phyloP scores from a whole-genome alignment of 148 eudicot species.

The Rheum nobile region DNA sequence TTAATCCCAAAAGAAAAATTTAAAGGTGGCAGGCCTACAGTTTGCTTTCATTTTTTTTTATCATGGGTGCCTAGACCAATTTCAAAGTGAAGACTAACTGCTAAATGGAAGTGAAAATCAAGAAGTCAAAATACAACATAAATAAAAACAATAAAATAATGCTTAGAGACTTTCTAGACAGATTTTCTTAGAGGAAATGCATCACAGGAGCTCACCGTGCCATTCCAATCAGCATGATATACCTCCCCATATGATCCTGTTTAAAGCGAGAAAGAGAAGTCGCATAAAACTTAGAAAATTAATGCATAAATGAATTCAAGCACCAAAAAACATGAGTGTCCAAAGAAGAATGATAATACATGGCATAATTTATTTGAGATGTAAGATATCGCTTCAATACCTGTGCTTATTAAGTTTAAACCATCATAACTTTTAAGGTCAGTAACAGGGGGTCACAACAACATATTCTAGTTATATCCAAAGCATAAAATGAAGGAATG shows the following conservation, averaged over 20 bases:
- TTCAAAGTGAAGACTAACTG: neutral
- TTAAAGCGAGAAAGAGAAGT: neutral
- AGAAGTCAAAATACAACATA: neutral
- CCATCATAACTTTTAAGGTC: neutral
- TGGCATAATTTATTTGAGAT: neutral
- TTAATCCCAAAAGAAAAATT: neutral
- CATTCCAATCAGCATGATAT: constrained; percentile 97
- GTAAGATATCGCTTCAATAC: neutral
- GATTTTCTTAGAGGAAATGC: neutral
- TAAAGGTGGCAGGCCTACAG: neutral
- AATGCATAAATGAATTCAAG: neutral
- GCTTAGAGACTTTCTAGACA: neutral
- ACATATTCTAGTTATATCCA: neutral
- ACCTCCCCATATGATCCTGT: constrained; percentile 98
- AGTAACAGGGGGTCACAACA: neutral
- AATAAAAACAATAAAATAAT: neutral
- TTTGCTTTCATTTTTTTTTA: neutral
- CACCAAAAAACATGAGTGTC: neutral
- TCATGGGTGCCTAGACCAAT: neutral
- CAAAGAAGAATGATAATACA: neutral
- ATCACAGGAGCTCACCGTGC: constrained; percentile 55
- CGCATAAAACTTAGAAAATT: neutral
- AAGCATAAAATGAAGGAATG: neutral
- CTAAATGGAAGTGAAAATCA: neutral
- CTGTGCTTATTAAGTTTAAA: neutral